phyloP scores from a whole-genome alignment of 768 basidiomycete species.

The Crassisporium funariophilum region DNA sequence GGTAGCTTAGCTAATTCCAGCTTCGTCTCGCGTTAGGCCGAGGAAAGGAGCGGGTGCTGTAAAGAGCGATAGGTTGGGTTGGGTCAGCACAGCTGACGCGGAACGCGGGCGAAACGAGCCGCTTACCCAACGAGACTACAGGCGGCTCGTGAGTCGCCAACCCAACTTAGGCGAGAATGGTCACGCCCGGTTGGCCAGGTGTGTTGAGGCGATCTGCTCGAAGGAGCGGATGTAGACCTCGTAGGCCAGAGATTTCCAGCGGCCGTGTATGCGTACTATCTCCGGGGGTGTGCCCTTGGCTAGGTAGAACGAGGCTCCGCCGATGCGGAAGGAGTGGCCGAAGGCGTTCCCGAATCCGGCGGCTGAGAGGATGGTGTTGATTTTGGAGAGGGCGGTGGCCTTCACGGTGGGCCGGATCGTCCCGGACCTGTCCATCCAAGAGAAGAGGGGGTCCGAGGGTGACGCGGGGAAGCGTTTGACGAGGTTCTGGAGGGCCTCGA shows the following conservation, averaged over 20 bases:
- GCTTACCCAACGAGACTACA: slow-evolving; percentile 12
- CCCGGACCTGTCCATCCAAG: slow-evolving; percentile 31
- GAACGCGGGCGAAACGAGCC: no score
- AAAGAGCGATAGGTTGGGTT: neutral
- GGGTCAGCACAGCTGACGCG: no score
- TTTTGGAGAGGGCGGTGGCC: slow-evolving; percentile 22
- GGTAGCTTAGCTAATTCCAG: no score
- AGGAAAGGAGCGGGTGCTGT: neutral
- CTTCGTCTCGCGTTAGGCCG: no score
- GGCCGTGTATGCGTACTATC: slow-evolving; percentile 32
- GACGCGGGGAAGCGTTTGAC: slow-evolving; percentile 25
- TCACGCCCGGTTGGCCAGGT: no score
- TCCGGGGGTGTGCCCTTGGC: no score
- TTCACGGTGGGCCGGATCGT: slow-evolving; percentile 31
- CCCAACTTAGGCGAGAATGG: no score
- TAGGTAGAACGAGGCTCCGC: no score
- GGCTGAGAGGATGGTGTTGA: slow-evolving; percentile 29
- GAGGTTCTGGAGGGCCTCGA: slow-evolving; percentile 32
- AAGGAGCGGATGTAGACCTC: slow-evolving; percentile 39
- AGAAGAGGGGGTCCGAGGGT: slow-evolving; percentile 34
- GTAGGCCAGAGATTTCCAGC: slow-evolving; percentile 44
- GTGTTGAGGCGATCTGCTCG: no score
- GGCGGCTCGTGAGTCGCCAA: no score
- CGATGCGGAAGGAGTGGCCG: slow-evolving; percentile 46
- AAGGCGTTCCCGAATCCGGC: slow-evolving; percentile 34